Evolutionary conservation across 2,329 filamentous ascomycete species (phyloP).

Genomic region (Juglanconis juglandina): DNA sequence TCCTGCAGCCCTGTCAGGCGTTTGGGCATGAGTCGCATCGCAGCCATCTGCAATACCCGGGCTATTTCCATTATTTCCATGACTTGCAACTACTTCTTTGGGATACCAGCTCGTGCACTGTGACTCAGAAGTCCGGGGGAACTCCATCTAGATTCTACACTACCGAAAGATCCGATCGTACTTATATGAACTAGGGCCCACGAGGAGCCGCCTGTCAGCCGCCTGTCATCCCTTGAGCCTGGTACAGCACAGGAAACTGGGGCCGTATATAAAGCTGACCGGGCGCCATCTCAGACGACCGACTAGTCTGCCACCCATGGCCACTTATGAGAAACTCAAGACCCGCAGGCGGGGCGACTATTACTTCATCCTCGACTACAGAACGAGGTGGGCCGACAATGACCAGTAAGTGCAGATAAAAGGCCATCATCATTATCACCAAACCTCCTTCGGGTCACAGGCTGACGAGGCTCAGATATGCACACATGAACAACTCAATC

Average conservation of each 20-base stretch:
- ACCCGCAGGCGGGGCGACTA: slow-evolving; percentile 69
- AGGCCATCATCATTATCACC: too few species aligned
- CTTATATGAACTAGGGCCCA: neutral
- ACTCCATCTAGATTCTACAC: neutral
- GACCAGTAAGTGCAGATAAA: slow-evolving; percentile 13
- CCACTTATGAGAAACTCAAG: slow-evolving; percentile 46
- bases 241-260: neutral
- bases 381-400: slow-evolving; percentile 71
- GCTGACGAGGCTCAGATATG: slow-evolving; percentile 50
- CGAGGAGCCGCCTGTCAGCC: neutral
- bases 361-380: slow-evolving; percentile 72
- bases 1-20: slow-evolving; percentile 12
- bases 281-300: neutral
- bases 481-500: slow-evolving; percentile 87
- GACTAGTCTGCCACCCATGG: slow-evolving; percentile 25
- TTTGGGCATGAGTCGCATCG: slow-evolving; percentile 16
- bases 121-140: neutral
- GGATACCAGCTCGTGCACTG: slow-evolving; percentile 15
- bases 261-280: neutral
- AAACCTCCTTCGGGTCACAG: neutral
- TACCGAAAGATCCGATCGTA: slow-evolving; percentile 5
- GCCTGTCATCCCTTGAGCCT: neutral
- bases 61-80: slow-evolving; percentile 13
- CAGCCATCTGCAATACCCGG: slow-evolving; percentile 15
- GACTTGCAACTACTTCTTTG: slow-evolving; percentile 5